These are phyloP conservation scores for Picea abies DNA, from an alignment of 83 land plant species.

Conservation along the genomic window DNA sequence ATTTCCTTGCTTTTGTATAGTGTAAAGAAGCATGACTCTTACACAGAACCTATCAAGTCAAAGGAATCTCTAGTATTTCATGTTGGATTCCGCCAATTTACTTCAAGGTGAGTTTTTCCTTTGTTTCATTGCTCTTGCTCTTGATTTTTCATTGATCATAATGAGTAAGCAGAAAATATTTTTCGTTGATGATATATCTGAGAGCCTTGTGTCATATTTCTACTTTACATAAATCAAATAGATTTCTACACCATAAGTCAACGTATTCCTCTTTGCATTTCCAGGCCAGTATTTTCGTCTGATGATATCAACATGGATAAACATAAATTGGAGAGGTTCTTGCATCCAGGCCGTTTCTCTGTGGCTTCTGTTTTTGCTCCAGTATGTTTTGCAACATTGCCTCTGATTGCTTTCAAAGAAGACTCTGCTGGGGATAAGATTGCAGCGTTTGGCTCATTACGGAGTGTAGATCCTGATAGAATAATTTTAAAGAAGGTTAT, in stretches of 20 bases:
- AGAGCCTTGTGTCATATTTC: background rate
- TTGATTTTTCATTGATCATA: background rate
- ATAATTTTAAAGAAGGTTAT: constrained; percentile 85
- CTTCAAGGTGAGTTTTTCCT: constrained; percentile 57
- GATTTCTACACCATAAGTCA: background rate
- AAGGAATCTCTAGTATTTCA: constrained; percentile 84
- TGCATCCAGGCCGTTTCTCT: constrained; percentile 89
- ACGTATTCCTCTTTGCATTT: constrained; percentile 11
- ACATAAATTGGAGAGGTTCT: constrained; percentile 96
- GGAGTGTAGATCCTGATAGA: constrained; percentile 78
- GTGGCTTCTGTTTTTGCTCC: constrained; percentile 92
- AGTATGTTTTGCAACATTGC: constrained; percentile 74
- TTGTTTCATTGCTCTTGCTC: background rate
- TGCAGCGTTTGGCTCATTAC: constrained; percentile 83
- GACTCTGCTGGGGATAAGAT: constrained; percentile 33
- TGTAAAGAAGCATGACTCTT: constrained; percentile 83
- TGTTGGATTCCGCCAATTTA: constrained; percentile 87
- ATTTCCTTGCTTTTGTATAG: constrained; percentile 46
- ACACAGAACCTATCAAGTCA: constrained; percentile 77
- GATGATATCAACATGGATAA: constrained; percentile 87
- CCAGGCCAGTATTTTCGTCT: constrained; percentile 95
- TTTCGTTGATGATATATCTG: background rate
- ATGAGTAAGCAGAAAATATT: background rate
- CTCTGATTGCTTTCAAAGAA: constrained; percentile 66
- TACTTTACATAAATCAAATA: background rate